A percentile compares a stretch with the other conserved stretches of the same genome.
Evolutionary conservation across 345 rosid species (phyloP).

Genomic region (rapeseed (Brassica napus)): Da-Ae NC_063441.1:1875501-1876000

Average conservation of each 20-base stretch:
- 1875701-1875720: background rate
- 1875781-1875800: background rate
- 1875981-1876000: no score
- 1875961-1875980: no score
- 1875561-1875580: background rate
- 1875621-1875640: background rate
- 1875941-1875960: no score
- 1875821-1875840: background rate
- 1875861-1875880: background rate
- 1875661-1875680: background rate
- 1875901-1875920: background rate
- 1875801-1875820: background rate
- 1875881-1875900: slow-evolving; percentile 4
- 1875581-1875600: background rate
- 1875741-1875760: no score
- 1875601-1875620: background rate
- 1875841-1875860: background rate
- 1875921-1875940: background rate
- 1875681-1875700: background rate
- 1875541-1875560: background rate
- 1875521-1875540: background rate
- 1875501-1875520: background rate
- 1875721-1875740: no score
- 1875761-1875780: no score
- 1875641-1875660: background rate